Percentiles rank a stretch among this genome's conserved stretches.
phyloP scores from a whole-genome alignment of 257 asterid species.

The Pogostemon cablin region DNA sequence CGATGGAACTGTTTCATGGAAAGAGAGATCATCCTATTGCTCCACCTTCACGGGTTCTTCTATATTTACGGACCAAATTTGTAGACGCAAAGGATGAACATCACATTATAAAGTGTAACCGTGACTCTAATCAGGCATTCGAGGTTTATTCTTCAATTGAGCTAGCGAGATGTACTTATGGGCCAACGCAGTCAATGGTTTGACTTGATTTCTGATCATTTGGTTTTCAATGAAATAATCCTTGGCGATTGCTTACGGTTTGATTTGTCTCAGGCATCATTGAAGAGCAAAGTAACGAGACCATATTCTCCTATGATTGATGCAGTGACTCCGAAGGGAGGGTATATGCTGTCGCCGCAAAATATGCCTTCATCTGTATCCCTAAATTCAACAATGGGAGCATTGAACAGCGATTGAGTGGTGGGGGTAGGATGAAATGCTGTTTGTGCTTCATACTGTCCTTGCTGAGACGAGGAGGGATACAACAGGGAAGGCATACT shows the following conservation, averaged over 20 bases:
- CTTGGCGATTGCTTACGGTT: background rate
- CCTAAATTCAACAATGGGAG: conserved; percentile 70
- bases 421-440: conserved; percentile 7
- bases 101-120: conserved; percentile 74
- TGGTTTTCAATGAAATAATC: conserved; percentile 3
- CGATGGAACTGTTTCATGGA: conserved; percentile 83
- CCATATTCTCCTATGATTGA: conserved; percentile 83
- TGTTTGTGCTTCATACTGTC: background rate
- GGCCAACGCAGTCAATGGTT: conserved; percentile 68
- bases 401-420: conserved; percentile 54
- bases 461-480: conserved; percentile 15
- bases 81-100: conserved; percentile 76
- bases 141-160: conserved; percentile 83
- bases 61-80: conserved; percentile 68
- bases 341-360: conserved; percentile 62
- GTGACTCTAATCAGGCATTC: conserved; percentile 75
- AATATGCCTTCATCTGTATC: conserved; percentile 69
- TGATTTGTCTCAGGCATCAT: conserved; percentile 54
- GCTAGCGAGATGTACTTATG: conserved; percentile 75
- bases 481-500: no score
- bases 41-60: conserved; percentile 80
- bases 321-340: conserved; percentile 49
- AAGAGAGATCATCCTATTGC: conserved; percentile 78
- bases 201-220: conserved; percentile 29
- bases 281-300: conserved; percentile 70